Base-by-base conservation (phyloP, 2,329 filamentous ascomycete genomes). In the Pseudocercospora fijiensis region DNA sequence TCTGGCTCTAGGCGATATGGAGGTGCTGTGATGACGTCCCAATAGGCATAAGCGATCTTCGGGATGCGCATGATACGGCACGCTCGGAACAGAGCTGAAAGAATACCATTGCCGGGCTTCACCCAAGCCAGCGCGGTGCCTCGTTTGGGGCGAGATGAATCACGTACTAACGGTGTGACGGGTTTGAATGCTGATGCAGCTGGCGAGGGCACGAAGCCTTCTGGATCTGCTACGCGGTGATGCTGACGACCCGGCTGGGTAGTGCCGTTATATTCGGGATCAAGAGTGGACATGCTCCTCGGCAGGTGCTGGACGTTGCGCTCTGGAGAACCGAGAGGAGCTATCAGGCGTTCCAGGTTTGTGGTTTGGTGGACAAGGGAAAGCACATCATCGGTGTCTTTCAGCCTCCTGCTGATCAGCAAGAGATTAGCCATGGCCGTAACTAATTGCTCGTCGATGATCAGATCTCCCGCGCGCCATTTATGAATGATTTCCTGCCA, bases 301-400 rank as follows among this genome's bases (percentile, higher is more conserved):
- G 16, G 27, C n/a, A 56, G n/a, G 18, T 56, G 53, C 27, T 41
- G n/a, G 24, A 33, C 13, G 27, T 60, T 63, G 9, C 76, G 67
- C 10, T 70, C 68, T 10, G 67, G 33, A 53, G 65, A 71, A 55
- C 76, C 68, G 16, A 80, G 57, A 53, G 73, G 75, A 68, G 76
- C 72, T 69, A 81, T 69, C 76, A 81, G 68, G 80, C 86, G 85
- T 33, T 88, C 86, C 47, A 96, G 84, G 53, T 86, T 84, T 86
- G 94, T 93, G 0, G 92, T 90, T 77, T 96, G 88, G 69, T 92
- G 84, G n/a, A 96, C 78, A 20, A 97, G 80, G 43, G 85, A 85
- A 22, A 96, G 83, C 1, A 96, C 81, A 70, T 91, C 86, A 66
- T 89, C 86, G 76, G 84, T 88, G 69, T 95, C 88, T 57, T 81